Conservation (phyloP, 352 stramenopile species). For the Phytophthora pseudosyringae region DNA sequence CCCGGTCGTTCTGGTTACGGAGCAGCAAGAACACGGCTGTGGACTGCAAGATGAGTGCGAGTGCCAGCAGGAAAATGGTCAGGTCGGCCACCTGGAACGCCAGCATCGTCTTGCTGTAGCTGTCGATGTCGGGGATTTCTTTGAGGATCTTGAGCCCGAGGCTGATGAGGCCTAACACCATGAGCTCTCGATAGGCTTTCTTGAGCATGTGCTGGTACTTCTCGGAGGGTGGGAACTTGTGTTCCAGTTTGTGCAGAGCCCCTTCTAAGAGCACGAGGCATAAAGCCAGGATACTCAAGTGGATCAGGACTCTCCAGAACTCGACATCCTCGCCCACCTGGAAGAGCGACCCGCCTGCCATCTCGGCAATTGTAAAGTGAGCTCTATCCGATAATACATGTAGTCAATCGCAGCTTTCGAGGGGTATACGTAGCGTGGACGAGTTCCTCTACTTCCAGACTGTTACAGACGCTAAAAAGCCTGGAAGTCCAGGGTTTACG, state of each 20-base stretch:
- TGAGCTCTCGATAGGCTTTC: slow-evolving; percentile 68
- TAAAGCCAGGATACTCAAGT: slow-evolving; percentile 55
- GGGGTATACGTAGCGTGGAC: slow-evolving; percentile 7
- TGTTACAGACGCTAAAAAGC: slow-evolving; percentile 17
- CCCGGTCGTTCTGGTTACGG: slow-evolving; percentile 43
- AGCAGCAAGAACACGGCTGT: slow-evolving; percentile 49
- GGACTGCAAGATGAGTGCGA: slow-evolving; percentile 60
- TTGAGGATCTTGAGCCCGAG: slow-evolving; percentile 60
- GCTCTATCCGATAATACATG: too few relatives aligned
- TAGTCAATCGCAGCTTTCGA: background rate
- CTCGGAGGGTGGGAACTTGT: slow-evolving; percentile 50
- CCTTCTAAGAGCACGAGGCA: slow-evolving; percentile 58
- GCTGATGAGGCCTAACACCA: slow-evolving; percentile 65
- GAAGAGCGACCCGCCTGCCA: slow-evolving; percentile 56
- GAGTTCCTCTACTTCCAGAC: slow-evolving; percentile 18
- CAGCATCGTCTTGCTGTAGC: slow-evolving; percentile 44
- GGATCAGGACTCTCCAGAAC: slow-evolving; percentile 52
- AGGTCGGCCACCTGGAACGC: slow-evolving; percentile 65
- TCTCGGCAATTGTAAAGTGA: slow-evolving; percentile 24
- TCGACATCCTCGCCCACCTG: slow-evolving; percentile 64
- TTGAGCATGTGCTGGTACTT: slow-evolving; percentile 77
- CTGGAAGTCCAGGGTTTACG: slow-evolving; percentile 7
- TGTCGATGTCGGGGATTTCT: slow-evolving; percentile 42
- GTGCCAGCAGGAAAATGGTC: slow-evolving; percentile 58
- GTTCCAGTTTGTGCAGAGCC: slow-evolving; percentile 50